phyloP scores from a whole-genome alignment of 768 basidiomycete species.

The Tulasnella sp. region DNA sequence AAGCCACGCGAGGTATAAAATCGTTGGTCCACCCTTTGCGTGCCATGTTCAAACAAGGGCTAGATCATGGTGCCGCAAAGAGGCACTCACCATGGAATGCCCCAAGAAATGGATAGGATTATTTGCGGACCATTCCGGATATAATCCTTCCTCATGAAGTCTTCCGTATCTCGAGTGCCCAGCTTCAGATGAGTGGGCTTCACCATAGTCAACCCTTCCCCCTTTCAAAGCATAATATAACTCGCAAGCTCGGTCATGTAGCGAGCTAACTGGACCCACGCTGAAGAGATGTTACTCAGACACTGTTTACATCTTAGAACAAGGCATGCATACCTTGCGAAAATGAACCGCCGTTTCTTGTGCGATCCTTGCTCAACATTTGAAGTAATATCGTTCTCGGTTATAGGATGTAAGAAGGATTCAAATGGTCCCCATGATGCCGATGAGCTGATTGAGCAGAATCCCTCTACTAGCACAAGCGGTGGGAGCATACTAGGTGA shows the following conservation, averaged over 20 bases:
- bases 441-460: conserved; percentile 19
- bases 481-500: too few species aligned
- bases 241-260: conserved; percentile 43
- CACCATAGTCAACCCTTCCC: conserved; percentile 40
- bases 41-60: too few species aligned
- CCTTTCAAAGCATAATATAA: conserved; percentile 36
- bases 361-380: conserved; percentile 12
- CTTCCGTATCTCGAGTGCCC: conserved; percentile 35
- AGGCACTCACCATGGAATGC: too few species aligned
- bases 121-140: conserved; percentile 34
- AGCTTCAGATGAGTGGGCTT: conserved; percentile 29
- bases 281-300: conserved; percentile 21
- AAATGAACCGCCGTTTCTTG: conserved; percentile 22
- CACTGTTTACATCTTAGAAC: conserved; percentile 20
- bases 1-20: background rate
- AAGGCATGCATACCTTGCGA: conserved; percentile 23
- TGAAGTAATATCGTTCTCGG: too few species aligned
- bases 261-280: conserved; percentile 38
- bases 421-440: conserved; percentile 33
- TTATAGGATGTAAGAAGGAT: conserved; percentile 27
- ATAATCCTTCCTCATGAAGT: conserved; percentile 29
- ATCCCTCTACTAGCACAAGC: background rate
- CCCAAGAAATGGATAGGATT: background rate
- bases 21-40: background rate
- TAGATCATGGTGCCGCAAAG: too few species aligned